These are phyloP conservation scores for Nigrograna mackinnonii DNA, from an alignment of 2,329 filamentous ascomycete species.

Conservation along the genomic window DNA sequence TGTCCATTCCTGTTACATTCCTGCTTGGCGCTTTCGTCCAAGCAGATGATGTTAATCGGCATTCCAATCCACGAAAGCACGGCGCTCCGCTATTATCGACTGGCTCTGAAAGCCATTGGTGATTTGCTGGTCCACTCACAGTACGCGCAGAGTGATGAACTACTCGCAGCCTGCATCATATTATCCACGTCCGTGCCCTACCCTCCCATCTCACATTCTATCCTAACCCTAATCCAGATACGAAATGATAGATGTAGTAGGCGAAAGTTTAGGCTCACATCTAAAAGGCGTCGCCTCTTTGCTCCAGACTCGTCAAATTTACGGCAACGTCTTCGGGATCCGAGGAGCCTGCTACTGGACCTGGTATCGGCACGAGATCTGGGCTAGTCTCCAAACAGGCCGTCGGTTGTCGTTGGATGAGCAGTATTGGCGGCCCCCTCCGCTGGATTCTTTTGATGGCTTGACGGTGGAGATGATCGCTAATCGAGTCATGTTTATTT, in stretches of 20 bases:
- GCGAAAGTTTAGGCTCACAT: background rate
- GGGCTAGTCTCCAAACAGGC: background rate
- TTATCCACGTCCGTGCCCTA: background rate
- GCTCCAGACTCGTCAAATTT: background rate
- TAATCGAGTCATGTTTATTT: background rate
- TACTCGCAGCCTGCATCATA: background rate
- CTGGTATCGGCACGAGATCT: background rate
- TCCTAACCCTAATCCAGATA: background rate
- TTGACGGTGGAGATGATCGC: background rate
- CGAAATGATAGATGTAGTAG: background rate
- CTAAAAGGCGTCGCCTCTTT: background rate
- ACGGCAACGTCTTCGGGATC: background rate
- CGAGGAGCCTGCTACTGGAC: background rate
- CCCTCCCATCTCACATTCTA: background rate
- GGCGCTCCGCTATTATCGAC: background rate
- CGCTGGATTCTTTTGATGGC: background rate
- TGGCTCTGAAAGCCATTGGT: background rate
- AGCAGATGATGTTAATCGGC: background rate
- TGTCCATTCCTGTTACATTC: background rate
- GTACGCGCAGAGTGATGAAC: background rate
- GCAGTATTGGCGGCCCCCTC: background rate
- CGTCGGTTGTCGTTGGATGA: background rate
- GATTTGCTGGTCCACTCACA: background rate
- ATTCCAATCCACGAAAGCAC: background rate
- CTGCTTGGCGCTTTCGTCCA: background rate